A percentile compares a stretch with the other conserved stretches of the same genome.
Conservation (phyloP, 2,329 filamentous ascomycete genomes). For the Alternaria tenuissima region DNA sequence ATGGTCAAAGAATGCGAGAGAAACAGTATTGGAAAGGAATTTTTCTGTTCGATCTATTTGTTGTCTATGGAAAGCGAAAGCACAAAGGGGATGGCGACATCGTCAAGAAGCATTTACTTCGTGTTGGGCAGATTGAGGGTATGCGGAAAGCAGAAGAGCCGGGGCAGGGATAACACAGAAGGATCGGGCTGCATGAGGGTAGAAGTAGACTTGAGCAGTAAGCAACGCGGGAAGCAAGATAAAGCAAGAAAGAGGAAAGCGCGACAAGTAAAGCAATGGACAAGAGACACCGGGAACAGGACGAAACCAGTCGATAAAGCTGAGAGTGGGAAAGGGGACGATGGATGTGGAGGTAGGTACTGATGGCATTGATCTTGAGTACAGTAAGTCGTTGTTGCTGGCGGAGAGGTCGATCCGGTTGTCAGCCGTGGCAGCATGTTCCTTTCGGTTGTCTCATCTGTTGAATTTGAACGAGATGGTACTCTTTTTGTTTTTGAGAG, state of each 20-base stretch:
- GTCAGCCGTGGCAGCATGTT: not conserved
- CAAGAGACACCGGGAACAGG: too few relatives aligned
- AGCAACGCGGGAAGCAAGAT: too few relatives aligned
- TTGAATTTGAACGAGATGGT: not conserved
- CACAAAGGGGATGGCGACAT: not conserved
- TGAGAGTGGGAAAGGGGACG: too few relatives aligned
- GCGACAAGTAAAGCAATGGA: too few relatives aligned
- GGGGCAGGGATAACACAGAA: not conserved
- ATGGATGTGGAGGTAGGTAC: too few relatives aligned
- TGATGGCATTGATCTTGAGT: too few relatives aligned
- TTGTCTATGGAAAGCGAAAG: not conserved
- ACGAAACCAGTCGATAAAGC: too few relatives aligned
- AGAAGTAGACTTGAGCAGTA: not conserved
- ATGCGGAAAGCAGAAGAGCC: not conserved
- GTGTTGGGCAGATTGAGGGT: not conserved
- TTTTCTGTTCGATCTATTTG: not conserved
- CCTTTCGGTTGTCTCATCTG: not conserved
- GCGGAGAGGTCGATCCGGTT: not conserved
- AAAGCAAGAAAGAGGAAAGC: too few relatives aligned
- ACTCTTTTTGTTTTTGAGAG: not conserved
- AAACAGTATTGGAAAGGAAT: not conserved
- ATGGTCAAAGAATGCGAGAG: too few relatives aligned
- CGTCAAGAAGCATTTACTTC: not conserved
- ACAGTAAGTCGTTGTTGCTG: too few relatives aligned
- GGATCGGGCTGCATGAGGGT: not conserved